Conservation (phyloP, 306 rosid genomes). For the Rosa lucieae region DNA sequence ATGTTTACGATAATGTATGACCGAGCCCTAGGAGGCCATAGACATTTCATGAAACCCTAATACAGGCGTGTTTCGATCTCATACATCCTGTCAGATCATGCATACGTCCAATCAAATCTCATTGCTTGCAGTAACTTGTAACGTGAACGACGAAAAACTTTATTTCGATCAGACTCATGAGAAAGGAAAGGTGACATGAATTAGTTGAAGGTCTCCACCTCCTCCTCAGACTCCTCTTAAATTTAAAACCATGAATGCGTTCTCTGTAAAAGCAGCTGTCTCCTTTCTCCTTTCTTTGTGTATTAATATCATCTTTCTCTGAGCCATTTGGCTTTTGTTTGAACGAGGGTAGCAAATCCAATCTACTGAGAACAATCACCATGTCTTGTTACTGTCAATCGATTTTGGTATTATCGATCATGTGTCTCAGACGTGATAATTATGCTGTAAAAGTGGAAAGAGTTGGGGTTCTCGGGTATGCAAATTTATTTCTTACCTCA, state of each 20-base stretch:
- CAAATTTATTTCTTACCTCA: slow-evolving; percentile 49
- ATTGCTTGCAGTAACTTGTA: slow-evolving; percentile 2
- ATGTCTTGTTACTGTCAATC: slow-evolving; percentile 81
- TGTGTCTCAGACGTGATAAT: slow-evolving; percentile 31
- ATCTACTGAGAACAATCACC: slow-evolving; percentile 47
- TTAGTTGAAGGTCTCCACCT: not conserved
- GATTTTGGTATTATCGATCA: not conserved
- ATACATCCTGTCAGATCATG: not conserved
- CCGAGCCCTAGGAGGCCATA: not conserved
- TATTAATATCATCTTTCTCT: not conserved
- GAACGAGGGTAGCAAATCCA: slow-evolving; percentile 53
- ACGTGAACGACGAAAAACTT: not conserved
- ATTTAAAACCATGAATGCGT: not conserved
- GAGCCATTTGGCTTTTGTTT: slow-evolving; percentile 57
- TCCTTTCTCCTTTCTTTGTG: slow-evolving; percentile 30
- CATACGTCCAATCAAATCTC: slow-evolving; percentile 4
- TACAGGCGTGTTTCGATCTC: not conserved
- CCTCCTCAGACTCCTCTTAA: not conserved
- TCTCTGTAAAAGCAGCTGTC: not conserved
- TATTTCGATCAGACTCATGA: not conserved
- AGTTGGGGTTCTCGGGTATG: slow-evolving; percentile 31
- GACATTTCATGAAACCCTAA: not conserved
- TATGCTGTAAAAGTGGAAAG: slow-evolving; percentile 46
- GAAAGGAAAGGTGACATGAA: not conserved
- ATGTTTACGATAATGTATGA: not conserved